A percentile compares a stretch with the other conserved stretches of the same genome.
These are phyloP conservation scores for Citrus medica DNA, from an alignment of 345 rosid genomes.

Conservation along the genomic window DNA sequence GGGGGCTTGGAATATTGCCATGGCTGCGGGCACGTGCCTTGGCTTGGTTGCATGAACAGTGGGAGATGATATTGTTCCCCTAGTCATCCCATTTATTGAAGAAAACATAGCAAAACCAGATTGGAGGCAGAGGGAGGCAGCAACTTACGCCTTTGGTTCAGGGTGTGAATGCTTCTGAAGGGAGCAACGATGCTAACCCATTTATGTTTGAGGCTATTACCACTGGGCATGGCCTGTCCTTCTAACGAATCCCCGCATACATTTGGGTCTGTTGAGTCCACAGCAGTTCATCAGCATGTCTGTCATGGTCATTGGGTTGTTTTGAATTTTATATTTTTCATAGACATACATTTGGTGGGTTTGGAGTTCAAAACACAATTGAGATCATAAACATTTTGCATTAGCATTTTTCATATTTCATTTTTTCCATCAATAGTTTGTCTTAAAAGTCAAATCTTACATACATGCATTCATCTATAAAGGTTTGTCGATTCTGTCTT, in stretches of 20 bases:
- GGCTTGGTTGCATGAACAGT: conserved; percentile 31
- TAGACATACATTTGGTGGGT: conserved; percentile 10
- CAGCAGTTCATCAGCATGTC: conserved; percentile 16
- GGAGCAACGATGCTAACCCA: conserved; percentile 10
- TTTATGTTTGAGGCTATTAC: conserved; percentile 50
- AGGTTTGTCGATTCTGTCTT: not conserved
- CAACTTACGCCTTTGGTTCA: conserved; percentile 31
- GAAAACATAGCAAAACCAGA: conserved; percentile 31
- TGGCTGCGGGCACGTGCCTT: conserved; percentile 33
- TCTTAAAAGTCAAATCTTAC: conserved; percentile 21
- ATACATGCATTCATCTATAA: conserved; percentile 36
- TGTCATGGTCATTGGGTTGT: conserved; percentile 24
- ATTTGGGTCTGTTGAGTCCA: conserved; percentile 42
- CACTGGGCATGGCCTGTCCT: conserved; percentile 21
- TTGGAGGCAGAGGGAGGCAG: conserved; percentile 35
- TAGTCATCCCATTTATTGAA: conserved; percentile 31
- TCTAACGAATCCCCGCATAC: conserved; percentile 42
- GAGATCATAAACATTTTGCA: conserved; percentile 25
- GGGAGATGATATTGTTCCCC: conserved; percentile 27
- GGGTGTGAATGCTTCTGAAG: no score
- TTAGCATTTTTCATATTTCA: conserved; percentile 27
- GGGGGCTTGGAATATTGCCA: conserved; percentile 52
- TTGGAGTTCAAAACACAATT: conserved; percentile 23
- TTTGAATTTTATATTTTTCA: not conserved
- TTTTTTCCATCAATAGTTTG: conserved; percentile 4